phyloP scores from a whole-genome alignment of 1,284 basidiomycete genomes.

The Austropuccinia psidii region DNA sequence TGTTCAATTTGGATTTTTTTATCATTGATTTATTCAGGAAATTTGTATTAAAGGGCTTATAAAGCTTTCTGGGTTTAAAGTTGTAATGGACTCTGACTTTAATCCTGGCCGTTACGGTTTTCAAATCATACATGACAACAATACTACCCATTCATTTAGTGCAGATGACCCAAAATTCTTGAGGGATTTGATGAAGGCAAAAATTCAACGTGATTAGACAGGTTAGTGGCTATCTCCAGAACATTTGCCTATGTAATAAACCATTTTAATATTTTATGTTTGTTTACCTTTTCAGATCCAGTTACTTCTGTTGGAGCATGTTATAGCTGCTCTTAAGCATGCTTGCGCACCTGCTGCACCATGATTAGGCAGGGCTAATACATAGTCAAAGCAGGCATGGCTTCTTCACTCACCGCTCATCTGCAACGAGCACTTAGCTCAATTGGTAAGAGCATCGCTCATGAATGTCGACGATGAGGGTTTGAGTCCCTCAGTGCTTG shows the following conservation, averaged over 20 bases:
- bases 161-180: slow-evolving; percentile 74
- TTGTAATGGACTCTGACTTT: slow-evolving; percentile 83
- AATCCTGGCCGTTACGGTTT: slow-evolving; percentile 92
- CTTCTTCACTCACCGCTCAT: no score
- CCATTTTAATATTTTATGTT: no score
- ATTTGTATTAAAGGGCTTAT: slow-evolving; percentile 92
- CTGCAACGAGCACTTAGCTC: no score
- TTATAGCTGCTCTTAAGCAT: no score
- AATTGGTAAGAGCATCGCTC: no score
- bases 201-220: slow-evolving; percentile 82
- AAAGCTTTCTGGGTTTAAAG: slow-evolving; percentile 83
- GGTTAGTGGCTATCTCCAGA: slow-evolving; percentile 54
- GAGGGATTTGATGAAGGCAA: slow-evolving; percentile 98
- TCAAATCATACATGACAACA: slow-evolving; percentile 79
- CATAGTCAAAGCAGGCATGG: no score
- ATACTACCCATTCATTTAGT: slow-evolving; percentile 84
- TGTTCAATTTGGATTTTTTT: slow-evolving; percentile 40
- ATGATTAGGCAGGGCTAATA: no score
- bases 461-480: no score
- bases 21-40: slow-evolving; percentile 55
- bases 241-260: not conserved
- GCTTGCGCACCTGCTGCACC: no score
- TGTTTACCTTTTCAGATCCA: not conserved
- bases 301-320: not conserved
- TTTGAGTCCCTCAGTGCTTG: no score